Evolutionary conservation across 257 asterid genomes (phyloP).

Genomic region (Gentiana straminea): DNA sequence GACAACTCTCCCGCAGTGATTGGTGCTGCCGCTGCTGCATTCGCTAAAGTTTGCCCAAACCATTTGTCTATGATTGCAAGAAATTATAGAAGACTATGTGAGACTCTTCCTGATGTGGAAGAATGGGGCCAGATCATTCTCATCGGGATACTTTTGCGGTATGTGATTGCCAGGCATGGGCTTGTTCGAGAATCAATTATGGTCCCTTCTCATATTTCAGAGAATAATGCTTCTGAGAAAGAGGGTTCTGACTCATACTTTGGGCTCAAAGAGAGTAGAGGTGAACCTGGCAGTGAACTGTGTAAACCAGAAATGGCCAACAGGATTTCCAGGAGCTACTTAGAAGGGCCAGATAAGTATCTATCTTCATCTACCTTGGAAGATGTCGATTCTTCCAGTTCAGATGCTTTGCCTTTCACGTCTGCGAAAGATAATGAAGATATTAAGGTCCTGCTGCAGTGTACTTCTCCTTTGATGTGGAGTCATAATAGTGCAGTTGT

Average conservation of each 20-base stretch:
- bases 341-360: conserved; percentile 90
- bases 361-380: conserved; percentile 46
- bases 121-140: conserved; percentile 96
- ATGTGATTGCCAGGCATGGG: conserved; percentile 87
- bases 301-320: conserved; percentile 46
- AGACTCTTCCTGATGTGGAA: conserved; percentile 94
- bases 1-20: conserved; percentile 92
- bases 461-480: conserved; percentile 83
- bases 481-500: conserved; percentile 93
- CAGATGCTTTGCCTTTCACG: conserved; percentile 40
- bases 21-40: conserved; percentile 97
- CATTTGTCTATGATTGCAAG: conserved; percentile 69
- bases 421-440: conserved; percentile 77
- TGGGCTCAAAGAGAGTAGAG: conserved; percentile 20
- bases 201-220: conserved; percentile 28
- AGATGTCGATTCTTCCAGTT: conserved; percentile 32
- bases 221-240: conserved; percentile 25
- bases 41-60: conserved; percentile 84
- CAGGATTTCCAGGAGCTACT: conserved; percentile 70
- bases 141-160: conserved; percentile 74
- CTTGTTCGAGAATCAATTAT: conserved; percentile 81
- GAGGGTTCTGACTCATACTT: conserved; percentile 35
- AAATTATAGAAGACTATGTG: conserved; percentile 73
- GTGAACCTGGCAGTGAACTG: conserved; percentile 22
- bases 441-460: conserved; percentile 69